Conservation (phyloP, 345 rosid genomes). For the Brassica rapa region DNA sequence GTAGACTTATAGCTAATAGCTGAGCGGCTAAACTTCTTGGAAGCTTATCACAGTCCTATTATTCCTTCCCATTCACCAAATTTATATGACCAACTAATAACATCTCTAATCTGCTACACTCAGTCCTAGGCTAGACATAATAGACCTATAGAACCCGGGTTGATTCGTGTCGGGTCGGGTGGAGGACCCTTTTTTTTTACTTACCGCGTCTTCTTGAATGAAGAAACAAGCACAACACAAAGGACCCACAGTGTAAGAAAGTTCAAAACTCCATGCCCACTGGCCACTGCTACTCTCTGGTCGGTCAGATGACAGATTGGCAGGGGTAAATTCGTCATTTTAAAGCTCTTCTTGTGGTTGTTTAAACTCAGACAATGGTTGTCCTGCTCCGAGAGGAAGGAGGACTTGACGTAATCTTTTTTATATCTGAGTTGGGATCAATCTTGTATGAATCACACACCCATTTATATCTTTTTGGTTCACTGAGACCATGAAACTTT, state of each 20-base stretch:
- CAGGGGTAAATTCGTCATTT: conserved; percentile 31
- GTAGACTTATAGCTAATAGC: background rate
- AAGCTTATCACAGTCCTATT: background rate
- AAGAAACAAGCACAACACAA: conserved; percentile 18
- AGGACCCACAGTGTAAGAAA: conserved; percentile 30
- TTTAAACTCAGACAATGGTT: conserved; percentile 4
- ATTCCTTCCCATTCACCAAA: background rate
- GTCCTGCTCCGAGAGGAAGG: background rate
- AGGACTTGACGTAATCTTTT: conserved; percentile 8
- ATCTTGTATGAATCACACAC: conserved; percentile 9
- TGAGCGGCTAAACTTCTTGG: background rate
- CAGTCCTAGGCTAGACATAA: background rate
- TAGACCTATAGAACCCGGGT: background rate
- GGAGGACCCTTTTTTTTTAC: background rate
- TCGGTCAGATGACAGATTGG: conserved; percentile 35
- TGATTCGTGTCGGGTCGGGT: background rate
- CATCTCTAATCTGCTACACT: conserved; percentile 7
- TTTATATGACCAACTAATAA: background rate
- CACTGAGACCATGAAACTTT: background rate
- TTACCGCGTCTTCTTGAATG: conserved; percentile 32
- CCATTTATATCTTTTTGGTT: conserved; percentile 12
- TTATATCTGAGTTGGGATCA: background rate
- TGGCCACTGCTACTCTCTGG: conserved; percentile 2
- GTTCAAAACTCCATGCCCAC: conserved; percentile 28
- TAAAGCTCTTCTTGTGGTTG: background rate